Evolutionary conservation across 371 early-diverging fungal genomes (phyloP).

Genomic region (Umbelopsis sp.): DNA sequence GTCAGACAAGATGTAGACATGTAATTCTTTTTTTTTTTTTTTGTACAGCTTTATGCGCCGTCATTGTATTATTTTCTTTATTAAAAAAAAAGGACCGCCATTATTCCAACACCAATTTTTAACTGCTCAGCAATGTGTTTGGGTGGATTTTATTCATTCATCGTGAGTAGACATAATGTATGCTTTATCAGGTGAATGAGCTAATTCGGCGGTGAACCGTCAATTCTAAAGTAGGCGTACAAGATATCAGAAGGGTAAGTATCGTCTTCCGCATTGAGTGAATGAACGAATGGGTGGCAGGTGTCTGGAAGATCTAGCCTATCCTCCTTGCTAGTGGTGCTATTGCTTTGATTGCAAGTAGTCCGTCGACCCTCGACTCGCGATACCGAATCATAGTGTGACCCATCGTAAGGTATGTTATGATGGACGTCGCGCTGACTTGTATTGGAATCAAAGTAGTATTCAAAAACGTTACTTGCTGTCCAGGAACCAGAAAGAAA

Average conservation of each 20-base stretch:
- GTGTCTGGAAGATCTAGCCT: not conserved
- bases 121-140: not conserved
- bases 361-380: no score
- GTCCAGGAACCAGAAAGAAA: not conserved
- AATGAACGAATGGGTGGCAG: no score
- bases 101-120: not conserved
- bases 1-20: constrained; percentile 5
- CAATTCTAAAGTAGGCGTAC: constrained; percentile 2
- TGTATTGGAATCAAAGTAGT: not conserved
- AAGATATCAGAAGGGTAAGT: not conserved
- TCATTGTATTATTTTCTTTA: not conserved
- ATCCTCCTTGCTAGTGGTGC: not conserved
- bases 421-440: not conserved
- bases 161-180: not conserved
- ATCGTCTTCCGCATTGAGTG: not conserved
- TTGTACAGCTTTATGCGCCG: constrained; percentile 1
- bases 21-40: not conserved
- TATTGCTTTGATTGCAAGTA: no score
- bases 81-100: not conserved
- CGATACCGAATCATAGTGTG: not conserved
- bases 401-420: not conserved
- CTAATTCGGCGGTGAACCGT: not conserved
- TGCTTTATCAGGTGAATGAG: not conserved
- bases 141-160: not conserved
- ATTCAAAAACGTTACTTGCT: constrained; percentile 10